phyloP scores from a whole-genome alignment of 2,329 filamentous ascomycete species.

The Nothomitra cinnamomea region DNA sequence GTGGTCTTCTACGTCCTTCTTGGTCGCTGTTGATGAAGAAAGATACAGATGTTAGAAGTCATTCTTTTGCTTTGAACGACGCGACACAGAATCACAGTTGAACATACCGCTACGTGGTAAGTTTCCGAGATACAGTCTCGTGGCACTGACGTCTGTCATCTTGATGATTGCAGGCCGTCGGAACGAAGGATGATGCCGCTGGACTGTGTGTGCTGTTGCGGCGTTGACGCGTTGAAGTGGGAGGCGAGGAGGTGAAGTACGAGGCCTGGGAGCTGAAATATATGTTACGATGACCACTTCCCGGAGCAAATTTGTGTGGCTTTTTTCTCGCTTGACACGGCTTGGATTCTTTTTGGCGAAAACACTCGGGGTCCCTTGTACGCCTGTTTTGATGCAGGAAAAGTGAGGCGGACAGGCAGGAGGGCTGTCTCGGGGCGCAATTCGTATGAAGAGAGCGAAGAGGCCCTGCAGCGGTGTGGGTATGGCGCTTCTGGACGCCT shows the following conservation, averaged over 20 bases:
- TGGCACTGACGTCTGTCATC: conserved; percentile 74
- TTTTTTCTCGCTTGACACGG: too few species aligned
- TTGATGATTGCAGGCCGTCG: background rate
- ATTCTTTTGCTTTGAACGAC: background rate
- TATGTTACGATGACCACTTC: too few species aligned
- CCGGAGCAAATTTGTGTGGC: too few species aligned
- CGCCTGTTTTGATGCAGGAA: background rate
- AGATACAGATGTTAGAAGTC: background rate
- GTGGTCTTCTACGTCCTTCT: conserved; percentile 89
- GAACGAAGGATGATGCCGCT: background rate
- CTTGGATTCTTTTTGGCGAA: too few species aligned
- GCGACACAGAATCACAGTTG: conserved; percentile 8
- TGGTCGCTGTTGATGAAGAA: conserved; percentile 54
- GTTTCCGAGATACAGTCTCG: conserved; percentile 93
- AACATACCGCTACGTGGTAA: conserved; percentile 83
- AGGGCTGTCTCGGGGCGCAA: background rate
- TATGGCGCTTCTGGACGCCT: background rate
- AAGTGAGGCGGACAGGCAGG: background rate
- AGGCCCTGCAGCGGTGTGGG: too few species aligned
- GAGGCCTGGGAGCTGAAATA: too few species aligned
- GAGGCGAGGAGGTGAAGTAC: background rate
- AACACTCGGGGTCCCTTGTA: too few species aligned
- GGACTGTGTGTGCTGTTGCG: background rate
- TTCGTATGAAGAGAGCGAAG: background rate
- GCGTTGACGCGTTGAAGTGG: background rate